Percentiles rank a stretch among this genome's conserved stretches.
Conservation (phyloP, 1,284 basidiomycete species). For the Cryptococcus sp. region DNA sequence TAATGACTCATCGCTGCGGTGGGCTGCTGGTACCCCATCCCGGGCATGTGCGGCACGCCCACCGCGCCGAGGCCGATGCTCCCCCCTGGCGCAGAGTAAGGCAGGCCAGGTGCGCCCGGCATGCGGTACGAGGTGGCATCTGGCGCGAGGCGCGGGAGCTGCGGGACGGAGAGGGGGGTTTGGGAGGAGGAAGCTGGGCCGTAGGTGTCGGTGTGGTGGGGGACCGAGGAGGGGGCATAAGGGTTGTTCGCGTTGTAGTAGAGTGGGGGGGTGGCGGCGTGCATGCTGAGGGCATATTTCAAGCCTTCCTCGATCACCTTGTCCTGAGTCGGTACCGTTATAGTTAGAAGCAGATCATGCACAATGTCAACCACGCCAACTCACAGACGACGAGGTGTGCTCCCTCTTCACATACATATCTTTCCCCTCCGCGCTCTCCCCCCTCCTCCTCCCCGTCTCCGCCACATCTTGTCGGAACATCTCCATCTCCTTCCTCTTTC, state of each 20-base stretch:
- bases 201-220: not conserved
- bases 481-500: conserved; percentile 2
- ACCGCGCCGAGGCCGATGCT: too few relatives aligned
- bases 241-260: not conserved
- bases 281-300: conserved; percentile 30
- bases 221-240: not conserved
- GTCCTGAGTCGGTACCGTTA: conserved; percentile 9
- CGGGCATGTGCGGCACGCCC: not conserved
- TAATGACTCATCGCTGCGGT: too few relatives aligned
- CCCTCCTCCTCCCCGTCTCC: not conserved
- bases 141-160: conserved; percentile 9
- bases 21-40: too few relatives aligned
- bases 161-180: conserved; percentile 2
- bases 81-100: not conserved
- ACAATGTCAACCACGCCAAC: not conserved
- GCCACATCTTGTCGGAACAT: not conserved
- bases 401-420: not conserved
- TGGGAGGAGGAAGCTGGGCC: not conserved
- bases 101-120: conserved; percentile 1
- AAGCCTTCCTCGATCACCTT: conserved; percentile 14
- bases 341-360: not conserved
- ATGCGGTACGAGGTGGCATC: conserved; percentile 8
- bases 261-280: conserved; percentile 5
- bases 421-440: not conserved
- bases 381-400: conserved; percentile 2